Conservation (phyloP, 108 stramenopile species). For the Fistulifera pelliculosa region DNA sequence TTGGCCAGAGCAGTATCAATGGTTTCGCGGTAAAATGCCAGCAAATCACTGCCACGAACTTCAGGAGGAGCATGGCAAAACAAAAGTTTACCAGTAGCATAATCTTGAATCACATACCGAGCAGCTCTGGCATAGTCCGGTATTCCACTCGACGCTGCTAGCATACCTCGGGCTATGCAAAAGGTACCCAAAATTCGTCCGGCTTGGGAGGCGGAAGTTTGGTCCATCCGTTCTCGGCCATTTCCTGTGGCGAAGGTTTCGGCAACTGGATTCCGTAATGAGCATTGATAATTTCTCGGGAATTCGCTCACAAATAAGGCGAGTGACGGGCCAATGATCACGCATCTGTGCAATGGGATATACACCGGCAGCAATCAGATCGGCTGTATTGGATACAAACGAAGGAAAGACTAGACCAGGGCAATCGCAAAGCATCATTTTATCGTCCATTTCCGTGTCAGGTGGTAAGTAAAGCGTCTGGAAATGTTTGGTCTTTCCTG, state of each 20-base stretch:
- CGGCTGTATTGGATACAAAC: slow-evolving; percentile 92
- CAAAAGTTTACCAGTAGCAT: slow-evolving; percentile 85
- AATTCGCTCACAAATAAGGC: slow-evolving; percentile 83
- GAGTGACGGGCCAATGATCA: slow-evolving; percentile 86
- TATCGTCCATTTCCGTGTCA: slow-evolving; percentile 16
- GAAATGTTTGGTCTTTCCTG: slow-evolving; percentile 99
- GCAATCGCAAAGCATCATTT: slow-evolving; percentile 97
- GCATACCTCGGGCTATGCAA: slow-evolving; percentile 85
- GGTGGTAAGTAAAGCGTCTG: slow-evolving; percentile 93
- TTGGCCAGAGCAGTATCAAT: slow-evolving; percentile 48
- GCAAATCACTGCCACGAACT: slow-evolving; percentile 18
- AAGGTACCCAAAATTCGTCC: slow-evolving; percentile 80
- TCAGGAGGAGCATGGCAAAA: slow-evolving; percentile 91
- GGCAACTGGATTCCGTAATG: slow-evolving; percentile 87
- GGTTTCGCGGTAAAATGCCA: slow-evolving; percentile 55
- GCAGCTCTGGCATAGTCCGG: slow-evolving; percentile 90
- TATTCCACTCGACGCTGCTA: slow-evolving; percentile 85
- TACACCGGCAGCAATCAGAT: slow-evolving; percentile 93
- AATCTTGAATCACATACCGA: slow-evolving; percentile 90
- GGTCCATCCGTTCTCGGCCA: slow-evolving; percentile 31
- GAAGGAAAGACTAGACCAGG: slow-evolving; percentile 99
- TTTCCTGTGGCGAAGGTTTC: slow-evolving; percentile 48
- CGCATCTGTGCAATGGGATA: slow-evolving; percentile 98
- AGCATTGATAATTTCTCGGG: slow-evolving; percentile 87
- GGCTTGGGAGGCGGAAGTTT: slow-evolving; percentile 67